Evolutionary conservation across 805 yeast genomes (phyloP), one percentile per base, ranked within the genome.

Genomic region (Ogataea glucozyma): DNA sequence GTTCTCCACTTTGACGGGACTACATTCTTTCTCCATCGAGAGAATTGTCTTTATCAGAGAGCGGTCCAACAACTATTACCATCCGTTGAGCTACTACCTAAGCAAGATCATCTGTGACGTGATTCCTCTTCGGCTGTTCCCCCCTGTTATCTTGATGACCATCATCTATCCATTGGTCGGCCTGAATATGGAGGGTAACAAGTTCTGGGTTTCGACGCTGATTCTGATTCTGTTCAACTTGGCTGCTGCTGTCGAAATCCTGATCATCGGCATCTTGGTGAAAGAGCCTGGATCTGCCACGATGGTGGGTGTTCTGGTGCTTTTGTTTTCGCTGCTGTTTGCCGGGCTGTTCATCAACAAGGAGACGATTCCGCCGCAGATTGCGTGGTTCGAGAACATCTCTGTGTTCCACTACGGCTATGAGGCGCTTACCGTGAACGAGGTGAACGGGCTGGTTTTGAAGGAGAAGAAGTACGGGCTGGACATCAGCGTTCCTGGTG

Each of bases 401-500:
- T 89, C 97, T 1, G 79, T 91, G 41, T 93, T 91, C 74, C 98
- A 93, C 64, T 93, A 89, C 59, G 97, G 96, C 0, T 93, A 91
- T 61, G 99, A 93, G 61, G 88, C 97, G 0, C 70, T 93, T 51
- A 75, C 89, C 3, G 90, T 93, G 42, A 93, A 93, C 63, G 99
- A 93, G 61, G 98, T 91, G 8, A 85, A 83, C 57, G 86, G 88
- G 26, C 73, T 93, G 60, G 81, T 88, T 11, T 72, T 93, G 54
- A 80, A 79, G 49, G 99, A 93, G 61, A 83, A 80, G 60, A 93
- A 93, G 65, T 91, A 84, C 58, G 99, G 99, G 0, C 73, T 93
- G 31, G 85, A 90, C 33, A 91, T 93, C 54, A 96, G 89, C 64
- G 95, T 93, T 12, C 99, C 99, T 0, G 99, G 99, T 9, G 98